Conservation (phyloP, 345 rosid species). For the Boechera stricta region DNA sequence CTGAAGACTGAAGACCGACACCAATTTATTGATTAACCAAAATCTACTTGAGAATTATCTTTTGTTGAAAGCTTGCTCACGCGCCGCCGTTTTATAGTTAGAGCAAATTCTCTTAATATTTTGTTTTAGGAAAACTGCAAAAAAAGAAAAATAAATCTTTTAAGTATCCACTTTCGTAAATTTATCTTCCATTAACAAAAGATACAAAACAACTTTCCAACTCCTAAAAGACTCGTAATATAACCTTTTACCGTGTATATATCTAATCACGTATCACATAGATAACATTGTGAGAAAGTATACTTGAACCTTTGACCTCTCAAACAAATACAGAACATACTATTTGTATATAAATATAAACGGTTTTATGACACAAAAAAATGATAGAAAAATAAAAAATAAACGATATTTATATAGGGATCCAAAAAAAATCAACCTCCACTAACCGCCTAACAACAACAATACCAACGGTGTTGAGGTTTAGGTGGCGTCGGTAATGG, state of each 20-base stretch:
- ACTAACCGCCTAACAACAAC: no score
- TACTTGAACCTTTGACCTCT: neutral
- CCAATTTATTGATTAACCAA: conserved; percentile 40
- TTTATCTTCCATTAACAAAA: neutral
- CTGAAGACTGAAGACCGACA: conserved; percentile 19
- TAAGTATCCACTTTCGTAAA: neutral
- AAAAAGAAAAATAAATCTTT: neutral
- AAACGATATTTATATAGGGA: no score
- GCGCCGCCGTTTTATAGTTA: conserved; percentile 40
- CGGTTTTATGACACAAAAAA: no score
- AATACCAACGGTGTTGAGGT: no score
- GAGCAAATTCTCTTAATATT: conserved; percentile 10
- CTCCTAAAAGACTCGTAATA: neutral
- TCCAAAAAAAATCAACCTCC: neutral
- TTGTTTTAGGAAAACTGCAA: neutral
- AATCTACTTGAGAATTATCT: neutral
- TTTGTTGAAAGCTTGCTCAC: conserved; percentile 28
- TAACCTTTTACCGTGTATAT: no score
- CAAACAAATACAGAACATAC: neutral
- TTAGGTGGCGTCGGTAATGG: neutral
- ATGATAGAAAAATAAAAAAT: no score
- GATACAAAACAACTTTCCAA: neutral
- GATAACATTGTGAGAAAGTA: neutral
- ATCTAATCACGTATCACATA: no score
- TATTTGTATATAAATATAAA: no score